Evolutionary conservation across 257 asterid genomes (phyloP), one percentile per base, ranked within the genome.

Genomic region (Verbascum thapsus): DNA sequence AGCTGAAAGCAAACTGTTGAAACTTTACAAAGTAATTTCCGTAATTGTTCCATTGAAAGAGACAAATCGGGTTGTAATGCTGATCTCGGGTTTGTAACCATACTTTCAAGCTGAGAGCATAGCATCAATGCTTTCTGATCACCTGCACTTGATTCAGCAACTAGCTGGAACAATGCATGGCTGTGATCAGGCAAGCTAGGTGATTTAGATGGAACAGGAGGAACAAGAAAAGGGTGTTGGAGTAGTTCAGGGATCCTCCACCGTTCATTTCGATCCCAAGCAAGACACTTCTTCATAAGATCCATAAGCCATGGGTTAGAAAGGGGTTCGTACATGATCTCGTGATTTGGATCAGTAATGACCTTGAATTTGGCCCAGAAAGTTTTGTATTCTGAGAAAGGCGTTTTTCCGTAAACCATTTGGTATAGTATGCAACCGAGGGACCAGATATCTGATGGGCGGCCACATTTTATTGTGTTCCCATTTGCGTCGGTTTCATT

Each of bases 301-400:
- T 94, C 99, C 41, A 90, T 76, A 38, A 94, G 90, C 97, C 95
- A 85, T 13, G 94, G 95, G 69, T 94, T 94, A 76, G 90, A 73
- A 22, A 90, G 70, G 6, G 94, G 94, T 74, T 87, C 97, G 12
- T 79, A 94, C 9, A 58, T 49, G 43, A 90, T 87, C 73, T 81
- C 81, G 49, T 94, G 95, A 66, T 72, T 85, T 8, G 94, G 95
- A 76, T 94, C 85, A 3, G 99, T 94, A 54, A 94, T 94, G 76
- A 94, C 97, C 75, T 94, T 94, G 79, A 89, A 90, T 78, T 94
- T 94, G 13, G 95, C 90, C 99, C 97, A 94, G 83, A 94, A 94
- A 13, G 99, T 90, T 68, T 82, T 85, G 83, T 79, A 90, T 26
- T 90, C 96, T 50, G 99, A 78, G 51, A 94, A 94, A 0, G 99